A percentile compares a stretch with the other conserved stretches of the same genome.
Conservation (phyloP, 306 rosid species). For the Castanea sativa region DNA sequence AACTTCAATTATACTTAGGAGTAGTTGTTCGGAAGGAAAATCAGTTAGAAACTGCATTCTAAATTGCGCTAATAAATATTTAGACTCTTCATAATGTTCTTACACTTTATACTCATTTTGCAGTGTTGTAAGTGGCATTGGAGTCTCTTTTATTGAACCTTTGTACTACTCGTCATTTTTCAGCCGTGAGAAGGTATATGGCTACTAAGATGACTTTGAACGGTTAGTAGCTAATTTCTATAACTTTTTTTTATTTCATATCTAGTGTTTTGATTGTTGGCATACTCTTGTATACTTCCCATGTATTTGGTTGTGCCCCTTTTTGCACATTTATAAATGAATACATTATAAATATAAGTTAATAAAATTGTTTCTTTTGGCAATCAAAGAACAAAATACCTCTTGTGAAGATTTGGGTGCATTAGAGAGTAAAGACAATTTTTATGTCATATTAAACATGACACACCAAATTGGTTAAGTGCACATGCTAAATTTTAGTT, state of each 20-base stretch:
- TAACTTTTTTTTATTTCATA: neutral
- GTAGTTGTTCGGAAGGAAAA: neutral
- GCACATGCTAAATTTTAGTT: neutral
- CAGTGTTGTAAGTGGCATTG: constrained; percentile 80
- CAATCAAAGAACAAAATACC: neutral
- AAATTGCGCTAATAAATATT: constrained; percentile 1
- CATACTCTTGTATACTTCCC: too few species aligned
- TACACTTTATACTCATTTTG: constrained; percentile 27
- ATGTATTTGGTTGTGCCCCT: too few species aligned
- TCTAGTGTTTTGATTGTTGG: neutral
- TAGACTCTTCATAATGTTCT: constrained; percentile 27
- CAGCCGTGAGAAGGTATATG: constrained; percentile 69
- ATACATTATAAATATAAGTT: neutral
- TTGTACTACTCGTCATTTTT: constrained; percentile 59
- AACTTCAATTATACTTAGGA: constrained; percentile 8
- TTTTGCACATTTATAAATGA: too few species aligned
- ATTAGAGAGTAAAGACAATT: neutral
- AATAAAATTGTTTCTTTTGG: neutral
- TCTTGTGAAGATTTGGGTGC: neutral
- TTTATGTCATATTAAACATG: neutral
- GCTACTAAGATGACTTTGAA: constrained; percentile 91
- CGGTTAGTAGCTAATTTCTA: constrained; percentile 43
- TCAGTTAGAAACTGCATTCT: constrained; percentile 18
- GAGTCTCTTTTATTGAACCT: constrained; percentile 86
- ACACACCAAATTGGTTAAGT: neutral